phyloP scores from a whole-genome alignment of 768 basidiomycete genomes.

The Pleurotus citrinopileatus region DNA sequence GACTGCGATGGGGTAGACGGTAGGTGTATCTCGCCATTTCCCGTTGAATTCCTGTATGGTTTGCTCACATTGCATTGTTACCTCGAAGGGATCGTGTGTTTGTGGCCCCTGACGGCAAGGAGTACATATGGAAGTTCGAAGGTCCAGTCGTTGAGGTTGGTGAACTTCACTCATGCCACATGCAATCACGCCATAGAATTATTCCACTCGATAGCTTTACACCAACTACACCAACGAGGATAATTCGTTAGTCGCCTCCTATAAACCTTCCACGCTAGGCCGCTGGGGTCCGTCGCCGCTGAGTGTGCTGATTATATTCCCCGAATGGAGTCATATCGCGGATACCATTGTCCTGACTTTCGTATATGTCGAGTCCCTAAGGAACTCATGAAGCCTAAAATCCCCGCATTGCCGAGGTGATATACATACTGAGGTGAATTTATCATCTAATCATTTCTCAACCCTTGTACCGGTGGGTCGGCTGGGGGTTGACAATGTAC shows the following conservation, averaged over 20 bases:
- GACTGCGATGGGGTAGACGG: constrained; percentile 11
- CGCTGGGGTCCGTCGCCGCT: neutral
- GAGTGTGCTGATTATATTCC: neutral
- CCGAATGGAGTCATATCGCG: neutral
- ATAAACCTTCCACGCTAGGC: neutral
- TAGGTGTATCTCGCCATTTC: constrained; percentile 18
- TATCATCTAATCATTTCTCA: too few relatives aligned
- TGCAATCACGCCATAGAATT: neutral
- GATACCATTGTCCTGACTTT: neutral
- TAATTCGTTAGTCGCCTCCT: neutral
- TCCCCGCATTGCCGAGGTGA: too few relatives aligned
- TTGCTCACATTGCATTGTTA: neutral
- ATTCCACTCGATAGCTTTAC: neutral
- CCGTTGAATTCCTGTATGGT: constrained; percentile 12
- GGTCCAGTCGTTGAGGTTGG: neutral
- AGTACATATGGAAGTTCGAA: constrained; percentile 20
- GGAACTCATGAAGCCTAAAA: neutral
- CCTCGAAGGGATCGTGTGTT: constrained; percentile 16
- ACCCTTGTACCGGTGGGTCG: too few relatives aligned
- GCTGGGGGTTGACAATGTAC: too few relatives aligned
- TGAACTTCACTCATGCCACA: neutral
- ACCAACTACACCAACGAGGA: neutral
- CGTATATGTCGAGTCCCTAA: neutral
- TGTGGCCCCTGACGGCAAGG: constrained; percentile 20
- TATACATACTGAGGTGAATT: too few relatives aligned